phyloP scores from a whole-genome alignment of 2,329 filamentous ascomycete species.

The Xylaria sp. region DNA sequence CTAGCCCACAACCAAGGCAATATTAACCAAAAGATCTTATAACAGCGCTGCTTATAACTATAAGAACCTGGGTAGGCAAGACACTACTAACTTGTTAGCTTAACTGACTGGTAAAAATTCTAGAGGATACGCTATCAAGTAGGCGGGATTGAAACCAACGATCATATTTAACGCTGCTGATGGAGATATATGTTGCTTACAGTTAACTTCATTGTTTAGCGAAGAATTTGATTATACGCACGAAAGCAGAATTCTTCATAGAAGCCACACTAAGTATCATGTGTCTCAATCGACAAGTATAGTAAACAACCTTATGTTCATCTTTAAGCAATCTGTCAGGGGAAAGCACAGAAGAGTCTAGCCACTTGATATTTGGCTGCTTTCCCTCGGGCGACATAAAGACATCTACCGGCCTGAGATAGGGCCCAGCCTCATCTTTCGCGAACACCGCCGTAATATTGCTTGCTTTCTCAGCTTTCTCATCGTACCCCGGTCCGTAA shows the following conservation, averaged over 20 bases:
- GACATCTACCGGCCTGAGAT: slow-evolving; percentile 38
- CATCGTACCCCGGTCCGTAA: slow-evolving; percentile 40
- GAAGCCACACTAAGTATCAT: background rate
- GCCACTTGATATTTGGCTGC: slow-evolving; percentile 40
- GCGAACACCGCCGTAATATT: slow-evolving; percentile 38
- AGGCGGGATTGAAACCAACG: too few relatives aligned
- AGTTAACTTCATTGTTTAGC: too few relatives aligned
- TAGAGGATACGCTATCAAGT: too few relatives aligned
- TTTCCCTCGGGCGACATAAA: slow-evolving; percentile 39
- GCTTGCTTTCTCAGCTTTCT: slow-evolving; percentile 36
- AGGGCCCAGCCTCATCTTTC: slow-evolving; percentile 32
- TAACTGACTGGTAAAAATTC: too few relatives aligned
- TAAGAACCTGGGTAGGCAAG: too few relatives aligned
- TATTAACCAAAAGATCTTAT: slow-evolving; percentile 10
- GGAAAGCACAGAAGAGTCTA: slow-evolving; percentile 33
- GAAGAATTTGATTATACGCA: background rate
- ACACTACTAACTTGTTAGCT: too few relatives aligned
- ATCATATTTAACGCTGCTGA: too few relatives aligned
- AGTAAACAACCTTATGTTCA: background rate
- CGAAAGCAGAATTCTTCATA: background rate
- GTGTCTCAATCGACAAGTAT: background rate
- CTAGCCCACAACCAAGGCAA: slow-evolving; percentile 42
- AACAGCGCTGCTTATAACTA: background rate
- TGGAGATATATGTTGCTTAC: too few relatives aligned
- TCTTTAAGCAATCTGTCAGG: background rate